These are phyloP conservation scores for Capsicum rhomboideum DNA, from an alignment of 257 asterid species.

Conservation along the genomic window DNA sequence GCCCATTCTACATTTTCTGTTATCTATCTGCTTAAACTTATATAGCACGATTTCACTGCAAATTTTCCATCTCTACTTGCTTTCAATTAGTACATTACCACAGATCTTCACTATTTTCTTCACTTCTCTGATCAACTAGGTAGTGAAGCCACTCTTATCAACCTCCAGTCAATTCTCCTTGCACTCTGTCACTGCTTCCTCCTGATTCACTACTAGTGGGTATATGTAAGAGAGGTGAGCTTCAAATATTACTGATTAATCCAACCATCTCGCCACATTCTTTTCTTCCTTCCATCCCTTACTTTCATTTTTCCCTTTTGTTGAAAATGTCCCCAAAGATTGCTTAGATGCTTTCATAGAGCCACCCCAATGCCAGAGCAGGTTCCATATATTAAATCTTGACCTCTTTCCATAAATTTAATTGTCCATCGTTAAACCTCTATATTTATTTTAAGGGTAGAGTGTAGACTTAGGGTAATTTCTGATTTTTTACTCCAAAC, in stretches of 20 bases:
- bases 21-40: neutral
- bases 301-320: neutral
- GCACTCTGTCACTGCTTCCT: neutral
- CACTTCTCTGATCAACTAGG: neutral
- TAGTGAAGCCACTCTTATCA: neutral
- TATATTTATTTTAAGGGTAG: neutral
- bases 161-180: neutral
- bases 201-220: neutral
- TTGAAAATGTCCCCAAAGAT: neutral
- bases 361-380: neutral
- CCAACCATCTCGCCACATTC: neutral
- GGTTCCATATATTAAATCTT: neutral
- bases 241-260: neutral
- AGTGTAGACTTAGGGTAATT: neutral
- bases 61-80: neutral
- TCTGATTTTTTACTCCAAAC: neutral
- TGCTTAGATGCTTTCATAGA: neutral
- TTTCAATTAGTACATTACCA: neutral
- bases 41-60: neutral
- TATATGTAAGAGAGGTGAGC: neutral
- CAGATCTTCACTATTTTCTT: neutral
- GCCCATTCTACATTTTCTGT: neutral
- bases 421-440: neutral
- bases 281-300: neutral
- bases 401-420: neutral